Conservation (phyloP, 2,329 filamentous ascomycete genomes). For the Trichoderma semiorbis region DNA sequence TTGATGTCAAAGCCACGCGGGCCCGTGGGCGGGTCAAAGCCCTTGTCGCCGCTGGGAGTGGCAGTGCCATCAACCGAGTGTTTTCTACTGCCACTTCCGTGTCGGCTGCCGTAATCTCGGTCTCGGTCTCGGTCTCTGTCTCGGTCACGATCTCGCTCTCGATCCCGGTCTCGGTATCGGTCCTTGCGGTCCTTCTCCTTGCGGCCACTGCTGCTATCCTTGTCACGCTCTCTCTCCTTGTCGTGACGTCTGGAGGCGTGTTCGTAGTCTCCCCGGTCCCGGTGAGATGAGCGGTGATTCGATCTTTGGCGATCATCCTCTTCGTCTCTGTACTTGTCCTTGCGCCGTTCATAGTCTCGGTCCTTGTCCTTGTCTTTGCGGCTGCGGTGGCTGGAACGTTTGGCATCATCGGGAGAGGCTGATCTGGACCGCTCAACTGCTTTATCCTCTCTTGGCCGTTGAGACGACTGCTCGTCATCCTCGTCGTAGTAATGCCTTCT, state of each 20-base stretch:
- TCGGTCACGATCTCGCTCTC: constrained; percentile 37
- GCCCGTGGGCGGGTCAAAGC: constrained; percentile 42
- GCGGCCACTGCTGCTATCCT: constrained; percentile 23
- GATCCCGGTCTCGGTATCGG: constrained; percentile 36
- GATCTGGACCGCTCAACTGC: constrained; percentile 59
- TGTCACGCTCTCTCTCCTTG: constrained; percentile 38
- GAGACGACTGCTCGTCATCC: constrained; percentile 46
- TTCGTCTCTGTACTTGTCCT: constrained; percentile 43
- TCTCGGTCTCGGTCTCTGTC: constrained; percentile 34
- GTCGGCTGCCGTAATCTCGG: constrained; percentile 31
- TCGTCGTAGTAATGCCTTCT: constrained; percentile 40
- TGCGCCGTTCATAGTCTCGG: constrained; percentile 39
- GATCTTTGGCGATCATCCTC: constrained; percentile 43
- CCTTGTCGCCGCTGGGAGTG: constrained; percentile 36
- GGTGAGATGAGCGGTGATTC: constrained; percentile 41
- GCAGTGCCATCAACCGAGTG: constrained; percentile 26
- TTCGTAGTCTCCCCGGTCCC: constrained; percentile 40
- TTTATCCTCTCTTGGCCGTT: constrained; percentile 38
- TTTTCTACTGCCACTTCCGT: constrained; percentile 34
- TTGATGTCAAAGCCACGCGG: constrained; percentile 41
- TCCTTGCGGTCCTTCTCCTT: constrained; percentile 36
- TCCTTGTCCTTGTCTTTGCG: constrained; percentile 54
- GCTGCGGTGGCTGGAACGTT: constrained; percentile 56
- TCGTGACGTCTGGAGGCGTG: constrained; percentile 30
- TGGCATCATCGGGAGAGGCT: constrained; percentile 58